Evolutionary conservation across 2,329 filamentous ascomycete species (phyloP).

Genomic region (Pseudogymnoascus sp.): DNA sequence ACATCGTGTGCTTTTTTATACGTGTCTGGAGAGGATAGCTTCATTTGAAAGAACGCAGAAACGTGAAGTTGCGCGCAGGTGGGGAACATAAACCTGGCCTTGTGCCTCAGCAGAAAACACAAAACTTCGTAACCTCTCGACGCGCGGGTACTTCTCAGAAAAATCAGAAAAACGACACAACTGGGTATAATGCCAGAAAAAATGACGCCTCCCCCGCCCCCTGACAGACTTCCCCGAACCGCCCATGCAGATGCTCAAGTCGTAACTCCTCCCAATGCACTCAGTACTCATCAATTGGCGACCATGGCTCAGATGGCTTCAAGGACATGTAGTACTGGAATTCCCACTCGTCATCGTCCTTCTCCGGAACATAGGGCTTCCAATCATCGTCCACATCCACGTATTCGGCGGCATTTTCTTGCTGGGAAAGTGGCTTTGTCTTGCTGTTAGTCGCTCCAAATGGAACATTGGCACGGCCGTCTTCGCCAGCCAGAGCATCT

Average conservation of each 20-base stretch:
- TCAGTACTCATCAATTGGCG: not conserved
- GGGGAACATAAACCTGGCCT: not conserved
- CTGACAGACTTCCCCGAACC: not conserved
- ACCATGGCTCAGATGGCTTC: not conserved
- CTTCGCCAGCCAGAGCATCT: not conserved
- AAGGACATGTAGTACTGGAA: conserved; percentile 1
- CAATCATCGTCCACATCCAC: not conserved
- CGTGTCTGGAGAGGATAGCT: not conserved
- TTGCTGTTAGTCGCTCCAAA: not conserved
- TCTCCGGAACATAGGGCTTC: not conserved
- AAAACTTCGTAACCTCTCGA: not conserved
- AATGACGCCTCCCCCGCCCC: no score
- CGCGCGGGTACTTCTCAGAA: not conserved
- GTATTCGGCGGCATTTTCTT: not conserved
- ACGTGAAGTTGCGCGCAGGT: not conserved
- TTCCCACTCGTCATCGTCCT: not conserved
- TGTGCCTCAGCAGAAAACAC: not conserved
- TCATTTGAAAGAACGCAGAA: not conserved
- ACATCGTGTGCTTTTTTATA: not conserved
- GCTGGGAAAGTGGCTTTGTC: not conserved
- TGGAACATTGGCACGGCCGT: not conserved
- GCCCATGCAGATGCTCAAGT: not conserved
- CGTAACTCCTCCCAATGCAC: not conserved
- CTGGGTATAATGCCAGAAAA: not conserved
- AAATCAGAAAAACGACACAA: not conserved